Percentiles rank a stretch among this genome's conserved stretches.
phyloP scores from a whole-genome alignment of 78 protist species.

The Salpingoeca rosetta region DNA sequence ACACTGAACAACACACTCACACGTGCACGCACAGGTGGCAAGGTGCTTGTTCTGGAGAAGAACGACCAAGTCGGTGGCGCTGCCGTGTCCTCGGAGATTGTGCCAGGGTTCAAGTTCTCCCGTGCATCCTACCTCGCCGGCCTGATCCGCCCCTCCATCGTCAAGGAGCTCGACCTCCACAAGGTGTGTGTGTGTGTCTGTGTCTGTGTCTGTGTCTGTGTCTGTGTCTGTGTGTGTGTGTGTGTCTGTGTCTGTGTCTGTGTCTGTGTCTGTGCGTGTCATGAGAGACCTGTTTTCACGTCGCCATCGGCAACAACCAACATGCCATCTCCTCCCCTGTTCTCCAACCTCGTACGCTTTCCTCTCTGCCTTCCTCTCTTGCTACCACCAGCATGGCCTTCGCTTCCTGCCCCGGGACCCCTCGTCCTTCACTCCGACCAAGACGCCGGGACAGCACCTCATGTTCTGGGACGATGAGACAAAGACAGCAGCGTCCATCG shows the following conservation, averaged over 20 bases:
- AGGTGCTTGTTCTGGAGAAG: constrained; percentile 30
- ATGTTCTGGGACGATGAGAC: constrained; percentile 22
- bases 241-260: no score
- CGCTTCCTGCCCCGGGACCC: constrained; percentile 28
- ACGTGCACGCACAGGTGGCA: background rate
- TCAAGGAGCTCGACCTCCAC: constrained; percentile 25
- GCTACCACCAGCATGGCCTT: constrained; percentile 28
- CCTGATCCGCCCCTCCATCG: constrained; percentile 28
- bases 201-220: no score
- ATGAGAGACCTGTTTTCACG: no score
- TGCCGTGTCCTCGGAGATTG: constrained; percentile 50
- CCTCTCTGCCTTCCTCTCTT: background rate
- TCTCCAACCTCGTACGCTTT: background rate
- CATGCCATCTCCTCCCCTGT: no score
- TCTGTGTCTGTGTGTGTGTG: no score
- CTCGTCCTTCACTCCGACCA: constrained; percentile 50
- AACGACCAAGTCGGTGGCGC: constrained; percentile 46
- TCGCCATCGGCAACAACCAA: no score
- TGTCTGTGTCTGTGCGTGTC: no score
- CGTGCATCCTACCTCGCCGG: constrained; percentile 43
- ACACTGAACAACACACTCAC: background rate
- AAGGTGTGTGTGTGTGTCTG: no score
- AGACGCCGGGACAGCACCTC: constrained; percentile 1
- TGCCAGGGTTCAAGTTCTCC: constrained; percentile 53
- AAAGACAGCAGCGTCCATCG: background rate